Base-by-base conservation (phyloP, 1,139 yeast genomes). In the Geotrichum siamense region DNA sequence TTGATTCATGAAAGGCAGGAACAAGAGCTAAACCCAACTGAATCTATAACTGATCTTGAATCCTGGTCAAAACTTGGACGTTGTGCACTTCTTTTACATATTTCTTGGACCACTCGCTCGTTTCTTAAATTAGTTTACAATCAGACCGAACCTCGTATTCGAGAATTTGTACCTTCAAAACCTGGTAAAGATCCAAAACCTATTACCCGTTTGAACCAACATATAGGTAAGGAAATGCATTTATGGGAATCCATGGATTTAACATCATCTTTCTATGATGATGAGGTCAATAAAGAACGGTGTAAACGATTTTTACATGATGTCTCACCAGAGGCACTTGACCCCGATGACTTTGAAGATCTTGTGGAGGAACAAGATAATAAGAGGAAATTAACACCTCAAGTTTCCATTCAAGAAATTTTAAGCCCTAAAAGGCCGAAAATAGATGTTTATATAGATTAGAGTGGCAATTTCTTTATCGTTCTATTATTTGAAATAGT, bases 171-270 rank as follows among this genome's bases (percentile, higher is more conserved):
- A 17, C 44, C 48, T 1, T 16, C 34, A 8, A 47, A 49, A 31
- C 45, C 49, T 12, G 50, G 49, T 6, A 47, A 48, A 26, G 51
- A 49, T 19, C 36, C 47, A 12, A 47, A 48, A 22, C 49, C 46
- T 3, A 45, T 42, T 16, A 27, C 51, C 5, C 29, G 47, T 3
- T 15, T 34, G 10, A 16, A 40, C 10, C 28, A 37, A n/a, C 43
- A 42, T 17, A 26, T 25, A 3, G 26, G 42, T 22, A 45, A 45
- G n/a, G 22, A 8, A 6, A 35, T 43, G 9, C 19, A 16, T 12
- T 25, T 43, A 27, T 19, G 12, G n/a, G 33, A 29, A 6, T 28
- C n/a, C 17, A 32, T 39, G 13, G 37, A 19, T 23, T 21, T 34
- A 34, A 35, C 15, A 16, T 19, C 41, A 8, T 30, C 41, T 13